phyloP scores from a whole-genome alignment of 2,329 filamentous ascomycete genomes.

The Cercospora nicotianae region DNA sequence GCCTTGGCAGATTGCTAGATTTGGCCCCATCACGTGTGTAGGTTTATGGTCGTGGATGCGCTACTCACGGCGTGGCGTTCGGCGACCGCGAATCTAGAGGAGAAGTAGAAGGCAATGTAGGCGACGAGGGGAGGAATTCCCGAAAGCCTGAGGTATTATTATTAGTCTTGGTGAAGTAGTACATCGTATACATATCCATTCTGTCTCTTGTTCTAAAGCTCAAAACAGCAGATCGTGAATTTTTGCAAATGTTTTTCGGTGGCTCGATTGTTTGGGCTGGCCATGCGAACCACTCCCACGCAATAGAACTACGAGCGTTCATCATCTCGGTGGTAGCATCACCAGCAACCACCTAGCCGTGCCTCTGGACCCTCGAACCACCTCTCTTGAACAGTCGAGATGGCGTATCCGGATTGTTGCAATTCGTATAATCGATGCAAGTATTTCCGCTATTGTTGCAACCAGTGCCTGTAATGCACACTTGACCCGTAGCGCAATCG shows the following conservation, averaged over 20 bases:
- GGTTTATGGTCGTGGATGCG: too few species aligned
- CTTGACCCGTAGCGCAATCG: background rate
- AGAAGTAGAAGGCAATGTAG: background rate
- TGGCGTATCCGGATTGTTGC: background rate
- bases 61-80: background rate
- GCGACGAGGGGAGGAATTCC: background rate
- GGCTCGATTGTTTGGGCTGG: too few species aligned
- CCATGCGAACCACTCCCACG: background rate
- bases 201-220: background rate
- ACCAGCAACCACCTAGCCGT: background rate
- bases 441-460: background rate
- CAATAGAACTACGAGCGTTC: too few species aligned
- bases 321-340: too few species aligned
- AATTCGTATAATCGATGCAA: background rate
- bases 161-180: background rate
- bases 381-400: background rate
- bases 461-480: background rate
- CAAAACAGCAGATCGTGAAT: background rate
- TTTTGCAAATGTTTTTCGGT: background rate
- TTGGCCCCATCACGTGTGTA: too few species aligned
- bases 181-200: background rate
- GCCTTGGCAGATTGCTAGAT: too few species aligned
- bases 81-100: background rate
- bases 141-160: background rate
- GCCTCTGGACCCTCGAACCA: background rate